Base-by-base conservation (phyloP, 768 basidiomycete species). In the Suillus americanus region DNA sequence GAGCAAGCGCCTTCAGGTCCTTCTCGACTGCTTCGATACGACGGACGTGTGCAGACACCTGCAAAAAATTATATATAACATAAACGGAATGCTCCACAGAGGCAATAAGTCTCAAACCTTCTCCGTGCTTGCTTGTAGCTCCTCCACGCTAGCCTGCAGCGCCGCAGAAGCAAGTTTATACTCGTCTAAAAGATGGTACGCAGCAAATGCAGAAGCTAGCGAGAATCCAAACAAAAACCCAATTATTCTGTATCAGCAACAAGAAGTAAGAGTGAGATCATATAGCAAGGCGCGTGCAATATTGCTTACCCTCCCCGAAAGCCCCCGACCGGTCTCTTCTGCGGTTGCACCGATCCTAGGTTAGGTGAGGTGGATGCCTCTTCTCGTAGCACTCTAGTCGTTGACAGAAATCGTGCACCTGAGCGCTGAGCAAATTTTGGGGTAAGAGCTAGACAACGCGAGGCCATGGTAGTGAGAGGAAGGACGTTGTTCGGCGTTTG, bases 161-260 rank as follows among this genome's bases (percentile, higher is more conserved):
- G 92, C 85, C n/a, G 90, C 89, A 4, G 94, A 94, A 37, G 95
- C 94, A 50, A 84, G 80, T 76, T 94, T 92, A 77, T 95, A 95
- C 79, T 97, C 95, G 67, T 97, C 94, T 55, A 96, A 78, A 23
- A 97, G 82, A 74, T 92, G 87, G 75, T 95, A 97, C 33, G 94
- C 89, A 48, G 94, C 92, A 70, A 89, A 86, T 0, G 91, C 89
- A 1, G 94, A 93, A 1, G 94, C 94, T 41, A 95, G 77, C 6
- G 95, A 95, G 80, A 97, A 96, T 2, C 94, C 95, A 69, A 95
- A 87, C 41, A 97, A 75, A 73, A 95, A 94, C 0, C 93, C 93
- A 48, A 94, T 83, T 62, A 94, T 86, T 57, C 92, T 94, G 69
- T 20, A 48, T 8, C 48, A 38, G 10, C 5, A 10, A 9, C n/a